A percentile compares a stretch with the other conserved stretches of the same genome.
phyloP scores from a whole-genome alignment of 2,329 filamentous ascomycete species.

The Neodidymelliopsis sp. region DNA sequence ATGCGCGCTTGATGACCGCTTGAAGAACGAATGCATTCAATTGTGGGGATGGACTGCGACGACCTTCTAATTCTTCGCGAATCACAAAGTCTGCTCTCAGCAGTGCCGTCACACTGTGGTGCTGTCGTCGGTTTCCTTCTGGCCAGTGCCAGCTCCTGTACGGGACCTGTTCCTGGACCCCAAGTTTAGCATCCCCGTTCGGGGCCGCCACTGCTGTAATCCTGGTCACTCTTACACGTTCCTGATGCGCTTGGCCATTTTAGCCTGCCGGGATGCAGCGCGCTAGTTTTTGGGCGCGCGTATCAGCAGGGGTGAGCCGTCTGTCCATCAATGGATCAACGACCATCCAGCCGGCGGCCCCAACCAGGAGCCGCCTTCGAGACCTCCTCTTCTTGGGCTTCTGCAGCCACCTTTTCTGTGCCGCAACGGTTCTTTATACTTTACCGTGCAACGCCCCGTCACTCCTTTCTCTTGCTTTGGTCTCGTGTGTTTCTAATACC shows the following conservation, averaged over 20 bases:
- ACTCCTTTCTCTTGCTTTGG: conserved; percentile 30
- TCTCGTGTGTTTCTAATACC: conserved; percentile 32
- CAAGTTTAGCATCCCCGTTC: conserved; percentile 25
- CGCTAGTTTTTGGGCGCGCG: conserved; percentile 29
- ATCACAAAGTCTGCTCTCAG: conserved; percentile 14
- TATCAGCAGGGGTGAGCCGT: conserved; percentile 36
- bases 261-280: conserved; percentile 26
- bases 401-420: conserved; percentile 33
- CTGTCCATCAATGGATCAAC: conserved; percentile 41
- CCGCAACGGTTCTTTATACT: conserved; percentile 36
- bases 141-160: conserved; percentile 31
- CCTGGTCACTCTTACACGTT: conserved; percentile 29
- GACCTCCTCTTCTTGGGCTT: conserved; percentile 31
- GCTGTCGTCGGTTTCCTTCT: conserved; percentile 13
- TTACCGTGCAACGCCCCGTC: conserved; percentile 39
- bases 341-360: conserved; percentile 37
- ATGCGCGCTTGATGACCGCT: conserved; percentile 7
- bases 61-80: conserved; percentile 12
- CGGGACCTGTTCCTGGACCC: conserved; percentile 37
- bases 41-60: conserved; percentile 10
- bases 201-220: conserved; percentile 31
- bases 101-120: conserved; percentile 7
- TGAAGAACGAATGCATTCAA: background rate
- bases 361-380: conserved; percentile 39
- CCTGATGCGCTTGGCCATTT: conserved; percentile 30